Evolutionary conservation across 768 basidiomycete genomes (phyloP).

Genomic region (Omphalotus guepiniiformis): DNA sequence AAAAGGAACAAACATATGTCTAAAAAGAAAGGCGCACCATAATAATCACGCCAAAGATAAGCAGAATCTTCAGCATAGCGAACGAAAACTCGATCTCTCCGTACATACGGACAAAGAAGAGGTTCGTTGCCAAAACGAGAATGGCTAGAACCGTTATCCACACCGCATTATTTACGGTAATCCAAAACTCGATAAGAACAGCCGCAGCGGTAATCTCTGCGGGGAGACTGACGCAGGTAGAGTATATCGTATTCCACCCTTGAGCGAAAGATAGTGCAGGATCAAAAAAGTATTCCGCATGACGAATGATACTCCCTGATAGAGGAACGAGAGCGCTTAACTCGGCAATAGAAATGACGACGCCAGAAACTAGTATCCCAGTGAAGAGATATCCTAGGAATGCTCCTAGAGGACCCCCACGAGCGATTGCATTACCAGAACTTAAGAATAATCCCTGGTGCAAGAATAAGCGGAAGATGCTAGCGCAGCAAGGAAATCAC

Average conservation of each 20-base stretch:
- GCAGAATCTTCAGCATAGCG: conserved; percentile 39
- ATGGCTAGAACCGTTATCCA: conserved; percentile 8
- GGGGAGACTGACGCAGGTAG: conserved; percentile 36
- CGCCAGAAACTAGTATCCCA: conserved; percentile 30
- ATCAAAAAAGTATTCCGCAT: conserved; percentile 52
- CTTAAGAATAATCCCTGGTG: conserved; percentile 47
- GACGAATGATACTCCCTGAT: conserved; percentile 50
- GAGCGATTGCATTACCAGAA: conserved; percentile 42
- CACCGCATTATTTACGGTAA: conserved; percentile 12
- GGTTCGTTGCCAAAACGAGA: conserved; percentile 19
- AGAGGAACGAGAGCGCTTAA: conserved; percentile 23
- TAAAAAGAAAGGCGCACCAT: conserved; percentile 18
- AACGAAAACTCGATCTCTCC: conserved; percentile 57
- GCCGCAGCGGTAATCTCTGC: conserved; percentile 52
- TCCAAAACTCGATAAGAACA: conserved; percentile 46
- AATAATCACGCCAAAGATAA: conserved; percentile 35
- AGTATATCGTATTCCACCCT: conserved; percentile 46
- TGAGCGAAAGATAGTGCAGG: conserved; percentile 39
- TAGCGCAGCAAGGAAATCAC: not conserved
- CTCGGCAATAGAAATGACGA: conserved; percentile 35
- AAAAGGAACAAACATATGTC: not conserved
- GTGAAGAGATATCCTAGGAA: conserved; percentile 45
- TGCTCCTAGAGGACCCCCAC: conserved; percentile 51
- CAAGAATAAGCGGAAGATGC: not conserved
- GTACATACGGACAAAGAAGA: conserved; percentile 40